Conservation (phyloP, 139 green algal genomes). For the Volvox africanus region DNA sequence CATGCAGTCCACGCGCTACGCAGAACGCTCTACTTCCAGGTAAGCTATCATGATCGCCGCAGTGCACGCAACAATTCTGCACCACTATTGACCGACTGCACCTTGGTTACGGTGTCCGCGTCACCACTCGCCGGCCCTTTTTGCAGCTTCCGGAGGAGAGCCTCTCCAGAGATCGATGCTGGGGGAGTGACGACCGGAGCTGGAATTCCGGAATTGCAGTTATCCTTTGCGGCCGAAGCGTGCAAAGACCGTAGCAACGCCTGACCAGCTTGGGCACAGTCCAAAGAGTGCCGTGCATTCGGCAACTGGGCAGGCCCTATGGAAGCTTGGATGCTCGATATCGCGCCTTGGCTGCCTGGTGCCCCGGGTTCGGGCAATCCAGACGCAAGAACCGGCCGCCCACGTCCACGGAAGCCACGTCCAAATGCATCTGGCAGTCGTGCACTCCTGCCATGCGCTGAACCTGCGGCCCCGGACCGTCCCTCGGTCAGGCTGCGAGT, state of each 20-base stretch:
- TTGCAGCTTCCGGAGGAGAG: conserved; percentile 23
- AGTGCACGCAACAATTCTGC: conserved; percentile 9
- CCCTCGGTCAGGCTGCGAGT: not conserved
- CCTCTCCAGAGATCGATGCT: not conserved
- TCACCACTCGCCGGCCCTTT: not conserved
- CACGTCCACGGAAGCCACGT: not conserved
- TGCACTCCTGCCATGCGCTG: conserved; percentile 4
- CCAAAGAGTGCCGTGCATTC: not conserved
- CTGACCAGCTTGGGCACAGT: not conserved
- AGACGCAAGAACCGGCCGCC: not conserved
- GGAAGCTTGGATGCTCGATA: not conserved
- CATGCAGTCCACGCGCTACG: not conserved
- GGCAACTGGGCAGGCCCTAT: not conserved
- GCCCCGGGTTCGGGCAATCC: not conserved
- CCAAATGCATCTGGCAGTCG: not conserved
- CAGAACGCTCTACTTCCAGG: not conserved
- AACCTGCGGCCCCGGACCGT: not conserved
- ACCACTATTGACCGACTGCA: conserved; percentile 20
- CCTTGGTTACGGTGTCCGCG: not conserved
- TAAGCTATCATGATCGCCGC: not conserved
- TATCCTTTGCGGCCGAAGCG: not conserved
- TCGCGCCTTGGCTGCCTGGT: not conserved
- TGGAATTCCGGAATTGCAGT: not conserved
- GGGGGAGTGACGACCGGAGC: not conserved
- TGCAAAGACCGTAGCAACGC: not conserved